phyloP scores from a whole-genome alignment of 306 rosid species.

The Casuarina equisetifolia region DNA sequence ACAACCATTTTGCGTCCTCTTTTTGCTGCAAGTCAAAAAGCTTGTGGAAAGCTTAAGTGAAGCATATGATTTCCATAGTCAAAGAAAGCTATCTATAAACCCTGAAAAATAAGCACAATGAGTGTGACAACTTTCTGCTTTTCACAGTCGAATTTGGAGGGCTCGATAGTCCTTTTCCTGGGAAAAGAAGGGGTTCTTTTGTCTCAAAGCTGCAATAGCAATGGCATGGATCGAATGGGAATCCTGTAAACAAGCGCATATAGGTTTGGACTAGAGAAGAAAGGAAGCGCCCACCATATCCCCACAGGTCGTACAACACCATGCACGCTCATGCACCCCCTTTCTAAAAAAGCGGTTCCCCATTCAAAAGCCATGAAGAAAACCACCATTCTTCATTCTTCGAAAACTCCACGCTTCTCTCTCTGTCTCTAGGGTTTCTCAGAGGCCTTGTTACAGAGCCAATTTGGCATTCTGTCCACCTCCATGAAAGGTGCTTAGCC shows the following conservation, averaged over 20 bases:
- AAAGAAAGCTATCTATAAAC: conserved; percentile 15
- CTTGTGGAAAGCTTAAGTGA: conserved; percentile 14
- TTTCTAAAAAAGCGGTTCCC: conserved; percentile 41
- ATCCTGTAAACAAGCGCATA: neutral
- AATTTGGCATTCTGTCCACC: conserved; percentile 62
- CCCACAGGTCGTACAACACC: conserved; percentile 39
- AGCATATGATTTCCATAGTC: conserved; percentile 27
- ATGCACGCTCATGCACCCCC: conserved; percentile 60
- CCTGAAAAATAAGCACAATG: neutral
- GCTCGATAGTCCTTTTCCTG: neutral
- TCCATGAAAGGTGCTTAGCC: conserved; percentile 27
- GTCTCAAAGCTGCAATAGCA: conserved; percentile 19
- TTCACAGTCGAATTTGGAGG: conserved; percentile 10
- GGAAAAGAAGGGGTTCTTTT: conserved; percentile 1
- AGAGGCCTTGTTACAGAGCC: conserved; percentile 54
- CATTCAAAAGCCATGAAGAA: conserved; percentile 27
- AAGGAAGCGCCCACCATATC: conserved; percentile 28
- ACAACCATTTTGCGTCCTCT: conserved; percentile 42
- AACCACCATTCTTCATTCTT: neutral
- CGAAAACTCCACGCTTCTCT: neutral
- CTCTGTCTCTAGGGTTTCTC: conserved; percentile 40
- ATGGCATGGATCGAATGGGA: conserved; percentile 10
- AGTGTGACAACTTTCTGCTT: neutral
- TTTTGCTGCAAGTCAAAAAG: conserved; percentile 51
- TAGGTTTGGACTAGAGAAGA: neutral